Evolutionary conservation across 495 filamentous ascomycete species (phyloP).

Genomic region (Trichodelitschia bisporula): DNA sequence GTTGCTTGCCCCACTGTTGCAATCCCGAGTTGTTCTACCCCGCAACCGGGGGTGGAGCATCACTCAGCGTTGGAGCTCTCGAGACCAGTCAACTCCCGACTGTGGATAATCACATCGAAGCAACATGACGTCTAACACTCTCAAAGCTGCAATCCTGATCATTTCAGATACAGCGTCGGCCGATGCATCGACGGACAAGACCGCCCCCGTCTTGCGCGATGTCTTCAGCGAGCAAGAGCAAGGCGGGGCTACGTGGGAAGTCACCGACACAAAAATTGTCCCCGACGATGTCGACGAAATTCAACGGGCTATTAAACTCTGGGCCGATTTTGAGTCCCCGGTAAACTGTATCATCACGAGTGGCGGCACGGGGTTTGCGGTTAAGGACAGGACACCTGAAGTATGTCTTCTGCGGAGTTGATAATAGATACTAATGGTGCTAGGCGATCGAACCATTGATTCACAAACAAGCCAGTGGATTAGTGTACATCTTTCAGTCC

Average conservation of each 20-base stretch:
- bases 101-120: no score
- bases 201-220: slow-evolving; percentile 33
- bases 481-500: slow-evolving; percentile 34
- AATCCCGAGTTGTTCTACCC: no score
- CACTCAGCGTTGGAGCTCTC: no score
- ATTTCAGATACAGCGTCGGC: slow-evolving; percentile 80
- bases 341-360: slow-evolving; percentile 66
- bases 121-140: slow-evolving; percentile 5
- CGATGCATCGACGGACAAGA: slow-evolving; percentile 58
- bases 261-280: slow-evolving; percentile 48
- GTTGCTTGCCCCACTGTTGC: no score
- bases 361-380: slow-evolving; percentile 83
- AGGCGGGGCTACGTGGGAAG: slow-evolving; percentile 46
- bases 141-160: slow-evolving; percentile 56
- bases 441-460: slow-evolving; percentile 62
- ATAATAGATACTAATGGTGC: not conserved
- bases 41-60: no score
- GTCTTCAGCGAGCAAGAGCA: slow-evolving; percentile 39
- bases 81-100: no score
- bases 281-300: slow-evolving; percentile 53
- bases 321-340: slow-evolving; percentile 35
- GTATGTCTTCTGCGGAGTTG: slow-evolving; percentile 15
- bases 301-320: slow-evolving; percentile 39
- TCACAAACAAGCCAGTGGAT: slow-evolving; percentile 65
- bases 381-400: slow-evolving; percentile 77